Evolutionary conservation across 179 eudicot species (phyloP), one percentile per base, ranked within the genome.

Genomic region (Heliamphora pulchella): DNA sequence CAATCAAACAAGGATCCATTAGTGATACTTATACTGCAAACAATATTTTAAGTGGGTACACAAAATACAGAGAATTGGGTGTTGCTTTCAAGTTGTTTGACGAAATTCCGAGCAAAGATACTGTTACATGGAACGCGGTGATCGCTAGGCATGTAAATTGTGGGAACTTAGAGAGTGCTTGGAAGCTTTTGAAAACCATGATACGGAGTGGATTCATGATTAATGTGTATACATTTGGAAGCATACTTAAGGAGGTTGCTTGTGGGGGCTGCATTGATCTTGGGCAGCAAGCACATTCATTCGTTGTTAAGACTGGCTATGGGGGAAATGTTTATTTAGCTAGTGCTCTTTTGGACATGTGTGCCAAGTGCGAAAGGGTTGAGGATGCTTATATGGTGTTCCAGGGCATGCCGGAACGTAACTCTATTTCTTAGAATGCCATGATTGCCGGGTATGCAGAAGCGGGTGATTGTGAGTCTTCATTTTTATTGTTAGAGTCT

Each of bases 311-410:
- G 87, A 83, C 75, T 75, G 93, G 90, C 22, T 87, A 53, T 78
- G 77, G 79, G 11, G 85, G 76, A 47, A 86, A 93, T 87, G 92
- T 87, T 55, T 86, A 84, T 59, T 76, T 88, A 39, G 86, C 84
- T 9, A 92, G 97, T 86, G 89, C 98, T 20, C 89, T 93, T 85
- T 80, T 92, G 81, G 91, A 89, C 64, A 90, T 92, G 98, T 93
- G 92, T 86, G 87, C 89, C 3, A 92, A 90, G 84, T 92, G 93
- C 83, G 84, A 84, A 17, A 88, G 88, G 63, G 79, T 92, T 74
- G 87, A 73, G 77, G 94, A 90, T 84, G 93, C 96, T 14, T 57
- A 78, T 55, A 59, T 53, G 76, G 91, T 89, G 77, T 93, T 93
- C 78, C 64, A 82, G 48, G 11, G 43, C 78, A 89, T 93, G 93